A percentile compares a stretch with the other conserved stretches of the same genome.
Evolutionary conservation across 75 land plant genomes (phyloP).

Genomic region (Pseudotsuga menziesii): DNA sequence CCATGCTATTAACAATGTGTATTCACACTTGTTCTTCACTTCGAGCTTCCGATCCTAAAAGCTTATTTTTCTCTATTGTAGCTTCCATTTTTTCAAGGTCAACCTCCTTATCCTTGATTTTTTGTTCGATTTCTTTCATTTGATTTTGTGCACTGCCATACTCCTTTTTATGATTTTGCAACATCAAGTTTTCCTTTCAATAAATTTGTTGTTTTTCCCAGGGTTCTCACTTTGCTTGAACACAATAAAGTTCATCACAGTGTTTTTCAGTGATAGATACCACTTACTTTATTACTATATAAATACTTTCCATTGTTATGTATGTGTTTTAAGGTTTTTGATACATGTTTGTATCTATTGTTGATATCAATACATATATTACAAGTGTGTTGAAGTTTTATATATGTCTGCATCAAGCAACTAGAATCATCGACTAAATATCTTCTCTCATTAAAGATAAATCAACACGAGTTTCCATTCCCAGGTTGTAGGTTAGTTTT

Average conservation of each 20-base stretch:
- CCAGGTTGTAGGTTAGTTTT: no score
- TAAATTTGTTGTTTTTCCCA: conserved; percentile 91
- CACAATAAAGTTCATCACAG: conserved; percentile 55
- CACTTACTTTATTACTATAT: no score
- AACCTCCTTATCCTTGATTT: conserved; percentile 34
- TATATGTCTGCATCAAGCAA: no score
- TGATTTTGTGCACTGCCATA: conserved; percentile 63
- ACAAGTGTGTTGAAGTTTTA: no score
- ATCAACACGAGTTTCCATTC: no score
- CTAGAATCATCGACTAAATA: no score
- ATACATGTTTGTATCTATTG: no score
- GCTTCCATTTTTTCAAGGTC: conserved; percentile 20
- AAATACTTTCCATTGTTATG: no score
- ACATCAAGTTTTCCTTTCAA: conserved; percentile 83
- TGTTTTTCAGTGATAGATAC: conserved; percentile 69
- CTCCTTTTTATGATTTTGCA: conserved; percentile 42
- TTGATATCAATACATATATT: no score
- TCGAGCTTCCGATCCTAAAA: conserved; percentile 51
- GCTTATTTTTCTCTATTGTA: conserved; percentile 35
- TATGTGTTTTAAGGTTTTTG: no score
- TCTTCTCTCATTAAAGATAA: no score
- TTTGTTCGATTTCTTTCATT: conserved; percentile 37
- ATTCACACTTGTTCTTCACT: conserved; percentile 53
- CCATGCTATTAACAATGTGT: neutral
- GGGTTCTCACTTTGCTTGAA: conserved; percentile 84